Evolutionary conservation across 148 eudicot species (phyloP).

Genomic region (Agrostemma githago): DNA sequence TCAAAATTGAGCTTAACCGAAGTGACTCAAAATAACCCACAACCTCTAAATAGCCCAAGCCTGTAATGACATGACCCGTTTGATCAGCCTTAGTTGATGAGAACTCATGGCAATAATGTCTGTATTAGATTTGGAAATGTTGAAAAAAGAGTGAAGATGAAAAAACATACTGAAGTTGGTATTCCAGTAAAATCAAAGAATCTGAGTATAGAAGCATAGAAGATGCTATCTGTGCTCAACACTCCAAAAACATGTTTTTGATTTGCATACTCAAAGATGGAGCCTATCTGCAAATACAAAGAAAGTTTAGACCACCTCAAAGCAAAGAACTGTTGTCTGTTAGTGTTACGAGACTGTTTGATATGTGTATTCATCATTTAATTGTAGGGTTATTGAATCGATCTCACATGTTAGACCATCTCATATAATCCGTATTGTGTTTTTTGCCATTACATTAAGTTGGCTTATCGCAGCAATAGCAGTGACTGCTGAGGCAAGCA

Average conservation of each 20-base stretch:
- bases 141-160: not conserved
- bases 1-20: no score
- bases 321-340: not conserved
- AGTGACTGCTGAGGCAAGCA: constrained; percentile 89
- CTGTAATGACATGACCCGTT: no score
- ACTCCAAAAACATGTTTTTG: constrained; percentile 84
- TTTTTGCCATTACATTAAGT: no score
- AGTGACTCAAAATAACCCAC: no score
- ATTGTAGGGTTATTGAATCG: no score
- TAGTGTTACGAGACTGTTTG: no score
- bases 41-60: no score
- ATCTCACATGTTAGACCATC: no score
- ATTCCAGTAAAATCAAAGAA: constrained; percentile 84
- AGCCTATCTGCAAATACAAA: constrained; percentile 56
- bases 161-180: constrained; percentile 73
- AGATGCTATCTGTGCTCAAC: constrained; percentile 62
- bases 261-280: constrained; percentile 81
- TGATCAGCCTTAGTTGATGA: no score
- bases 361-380: no score
- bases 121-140: not conserved
- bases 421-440: no score
- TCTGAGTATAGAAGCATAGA: constrained; percentile 89
- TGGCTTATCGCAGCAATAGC: constrained; percentile 85
- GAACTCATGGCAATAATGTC: no score
- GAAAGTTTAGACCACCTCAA: not conserved